These are phyloP conservation scores for Pyricularia sp. DNA, from an alignment of 2,329 filamentous ascomycete genomes.

Conservation along the genomic window DNA sequence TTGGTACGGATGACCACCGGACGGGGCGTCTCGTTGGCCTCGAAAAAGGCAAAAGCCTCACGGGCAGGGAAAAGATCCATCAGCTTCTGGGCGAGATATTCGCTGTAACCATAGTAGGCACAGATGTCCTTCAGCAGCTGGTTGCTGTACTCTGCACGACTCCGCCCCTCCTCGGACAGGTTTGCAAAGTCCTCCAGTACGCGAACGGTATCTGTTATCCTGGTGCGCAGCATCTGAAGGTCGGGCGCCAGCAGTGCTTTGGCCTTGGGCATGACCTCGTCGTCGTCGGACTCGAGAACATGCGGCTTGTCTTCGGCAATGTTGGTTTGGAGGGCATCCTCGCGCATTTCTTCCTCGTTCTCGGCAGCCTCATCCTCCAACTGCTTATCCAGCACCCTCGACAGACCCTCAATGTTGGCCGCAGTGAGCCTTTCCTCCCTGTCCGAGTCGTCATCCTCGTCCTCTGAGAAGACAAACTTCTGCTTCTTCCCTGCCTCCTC, in stretches of 20 bases:
- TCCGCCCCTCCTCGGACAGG: slow-evolving; percentile 69
- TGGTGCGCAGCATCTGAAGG: slow-evolving; percentile 74
- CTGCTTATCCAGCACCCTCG: slow-evolving; percentile 72
- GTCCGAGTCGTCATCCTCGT: slow-evolving; percentile 86
- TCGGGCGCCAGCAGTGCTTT: slow-evolving; percentile 71
- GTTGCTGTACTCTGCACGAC: slow-evolving; percentile 77
- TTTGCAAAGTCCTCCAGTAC: slow-evolving; percentile 84
- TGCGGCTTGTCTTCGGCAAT: slow-evolving; percentile 69
- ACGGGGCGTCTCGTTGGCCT: slow-evolving; percentile 88
- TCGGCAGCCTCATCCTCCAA: slow-evolving; percentile 71
- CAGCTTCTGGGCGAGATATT: slow-evolving; percentile 91
- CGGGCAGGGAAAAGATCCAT: slow-evolving; percentile 85
- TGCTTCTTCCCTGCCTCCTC: slow-evolving; percentile 43
- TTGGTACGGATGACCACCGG: slow-evolving; percentile 96
- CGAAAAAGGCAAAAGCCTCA: slow-evolving; percentile 96
- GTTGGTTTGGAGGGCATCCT: slow-evolving; percentile 85
- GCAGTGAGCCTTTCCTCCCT: slow-evolving; percentile 86
- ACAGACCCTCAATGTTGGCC: slow-evolving; percentile 90
- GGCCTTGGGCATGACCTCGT: slow-evolving; percentile 48
- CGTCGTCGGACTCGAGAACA: slow-evolving; percentile 52
- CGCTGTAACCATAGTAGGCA: slow-evolving; percentile 92
- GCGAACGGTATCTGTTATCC: slow-evolving; percentile 89
- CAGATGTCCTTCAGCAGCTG: slow-evolving; percentile 88
- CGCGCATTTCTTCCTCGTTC: slow-evolving; percentile 76
- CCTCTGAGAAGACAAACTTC: slow-evolving; percentile 83